Conservation (phyloP, 129 eudicot species). For the Flaveria brownii region DNA sequence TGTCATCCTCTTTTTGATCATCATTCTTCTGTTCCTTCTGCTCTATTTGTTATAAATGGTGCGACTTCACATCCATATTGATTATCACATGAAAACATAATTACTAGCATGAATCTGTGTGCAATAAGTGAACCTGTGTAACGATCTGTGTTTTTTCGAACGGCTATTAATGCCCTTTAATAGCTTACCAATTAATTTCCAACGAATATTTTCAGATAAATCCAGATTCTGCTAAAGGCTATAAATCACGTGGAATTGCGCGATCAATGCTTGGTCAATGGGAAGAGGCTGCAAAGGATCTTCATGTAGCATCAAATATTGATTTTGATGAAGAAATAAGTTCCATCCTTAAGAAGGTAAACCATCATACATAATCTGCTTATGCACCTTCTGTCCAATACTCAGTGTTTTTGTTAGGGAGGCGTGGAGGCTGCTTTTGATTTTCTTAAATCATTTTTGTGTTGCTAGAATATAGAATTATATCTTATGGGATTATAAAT, state of each 20-base stretch:
- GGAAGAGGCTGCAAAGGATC: slow-evolving; percentile 96
- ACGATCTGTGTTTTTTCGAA: background rate
- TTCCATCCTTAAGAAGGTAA: slow-evolving; percentile 84
- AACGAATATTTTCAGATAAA: slow-evolving; percentile 53
- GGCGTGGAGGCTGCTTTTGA: background rate
- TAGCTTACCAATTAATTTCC: background rate
- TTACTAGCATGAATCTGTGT: background rate
- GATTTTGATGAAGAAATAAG: slow-evolving; percentile 95
- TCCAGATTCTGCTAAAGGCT: slow-evolving; percentile 98
- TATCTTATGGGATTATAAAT: background rate
- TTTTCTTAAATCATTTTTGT: background rate
- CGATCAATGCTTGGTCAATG: slow-evolving; percentile 88
- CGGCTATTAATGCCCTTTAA: slow-evolving; percentile 2
- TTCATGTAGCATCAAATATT: slow-evolving; percentile 84
- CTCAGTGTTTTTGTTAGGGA: background rate
- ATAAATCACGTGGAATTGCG: slow-evolving; percentile 94
- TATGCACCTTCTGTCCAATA: background rate
- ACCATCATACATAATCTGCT: slow-evolving; percentile 14
- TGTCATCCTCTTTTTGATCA: background rate
- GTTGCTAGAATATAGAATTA: background rate
- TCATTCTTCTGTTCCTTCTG: background rate
- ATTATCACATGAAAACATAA: slow-evolving; percentile 6
- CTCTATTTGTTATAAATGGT: background rate
- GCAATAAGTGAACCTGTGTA: background rate
- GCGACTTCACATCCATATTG: background rate